Evolutionary conservation across 345 rosid genomes (phyloP).

Genomic region (Bruguiera parviflora): DNA sequence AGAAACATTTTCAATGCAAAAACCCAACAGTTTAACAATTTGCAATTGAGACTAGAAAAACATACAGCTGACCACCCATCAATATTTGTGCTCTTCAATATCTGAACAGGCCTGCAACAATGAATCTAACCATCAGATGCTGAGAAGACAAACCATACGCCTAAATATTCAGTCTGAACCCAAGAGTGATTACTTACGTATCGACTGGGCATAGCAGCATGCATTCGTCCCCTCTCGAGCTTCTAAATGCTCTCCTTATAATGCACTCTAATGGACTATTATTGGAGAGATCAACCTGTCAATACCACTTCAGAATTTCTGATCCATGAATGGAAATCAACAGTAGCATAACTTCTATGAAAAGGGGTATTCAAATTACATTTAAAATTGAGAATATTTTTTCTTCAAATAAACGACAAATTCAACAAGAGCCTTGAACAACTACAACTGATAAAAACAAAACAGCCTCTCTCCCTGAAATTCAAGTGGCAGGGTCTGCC

Average conservation of each 20-base stretch:
- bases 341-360: not conserved
- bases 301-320: slow-evolving; percentile 14
- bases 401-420: not conserved
- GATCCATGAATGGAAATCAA: not conserved
- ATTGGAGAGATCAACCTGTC: slow-evolving; percentile 72
- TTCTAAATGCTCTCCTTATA: slow-evolving; percentile 74
- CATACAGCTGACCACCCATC: slow-evolving; percentile 96
- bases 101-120: slow-evolving; percentile 85
- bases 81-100: slow-evolving; percentile 73
- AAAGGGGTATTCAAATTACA: too few relatives aligned
- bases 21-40: not conserved
- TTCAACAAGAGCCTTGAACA: too few relatives aligned
- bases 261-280: slow-evolving; percentile 74
- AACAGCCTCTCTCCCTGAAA: too few relatives aligned
- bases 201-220: slow-evolving; percentile 90
- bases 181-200: slow-evolving; percentile 47
- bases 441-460: too few relatives aligned
- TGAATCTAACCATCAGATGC: slow-evolving; percentile 16
- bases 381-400: too few relatives aligned
- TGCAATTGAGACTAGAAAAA: slow-evolving; percentile 6
- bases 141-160: not conserved
- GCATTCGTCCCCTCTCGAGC: slow-evolving; percentile 78
- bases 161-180: not conserved
- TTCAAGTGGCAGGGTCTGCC: too few relatives aligned
- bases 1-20: not conserved